phyloP scores from a whole-genome alignment of 2,329 filamentous ascomycete genomes.

The Monosporascus ibericus region DNA sequence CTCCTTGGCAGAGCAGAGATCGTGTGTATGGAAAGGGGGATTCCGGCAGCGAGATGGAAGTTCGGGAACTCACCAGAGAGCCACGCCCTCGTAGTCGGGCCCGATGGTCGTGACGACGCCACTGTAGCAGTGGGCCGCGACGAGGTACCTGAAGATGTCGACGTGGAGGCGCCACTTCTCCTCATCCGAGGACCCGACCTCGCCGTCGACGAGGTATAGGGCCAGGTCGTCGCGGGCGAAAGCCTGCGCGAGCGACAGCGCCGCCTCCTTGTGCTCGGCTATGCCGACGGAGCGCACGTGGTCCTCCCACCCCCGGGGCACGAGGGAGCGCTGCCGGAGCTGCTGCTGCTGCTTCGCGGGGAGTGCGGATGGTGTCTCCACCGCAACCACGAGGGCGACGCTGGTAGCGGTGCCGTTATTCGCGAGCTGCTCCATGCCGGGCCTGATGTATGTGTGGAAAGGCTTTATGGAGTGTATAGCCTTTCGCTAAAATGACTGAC shows the following conservation, averaged over 20 bases:
- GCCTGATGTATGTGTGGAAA: constrained; percentile 3
- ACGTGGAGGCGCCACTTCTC: constrained; percentile 71
- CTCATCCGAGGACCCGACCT: constrained; percentile 55
- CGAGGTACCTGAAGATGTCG: constrained; percentile 71
- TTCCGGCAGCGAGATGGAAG: too few relatives aligned
- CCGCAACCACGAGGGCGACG: not conserved
- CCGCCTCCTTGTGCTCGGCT: constrained; percentile 65
- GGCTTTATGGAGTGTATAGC: too few relatives aligned
- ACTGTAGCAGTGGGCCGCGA: constrained; percentile 67
- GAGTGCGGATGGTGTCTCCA: not conserved
- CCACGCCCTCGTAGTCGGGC: constrained; percentile 69
- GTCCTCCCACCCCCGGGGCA: constrained; percentile 47
- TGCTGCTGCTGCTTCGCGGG: constrained; percentile 18
- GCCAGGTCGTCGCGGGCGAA: constrained; percentile 71
- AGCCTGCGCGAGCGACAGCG: constrained; percentile 66
- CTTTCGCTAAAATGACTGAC: too few relatives aligned
- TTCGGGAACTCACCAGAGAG: constrained; percentile 59
- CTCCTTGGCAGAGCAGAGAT: too few relatives aligned
- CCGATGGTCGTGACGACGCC: constrained; percentile 71
- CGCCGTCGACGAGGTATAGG: constrained; percentile 67
- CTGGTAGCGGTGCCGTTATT: constrained; percentile 18
- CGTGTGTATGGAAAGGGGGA: too few relatives aligned
- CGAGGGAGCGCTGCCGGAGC: constrained; percentile 34
- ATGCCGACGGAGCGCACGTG: constrained; percentile 57
- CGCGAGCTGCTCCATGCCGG: constrained; percentile 37